phyloP scores from a whole-genome alignment of 805 yeast species.

The Yarrowia sp. region DNA sequence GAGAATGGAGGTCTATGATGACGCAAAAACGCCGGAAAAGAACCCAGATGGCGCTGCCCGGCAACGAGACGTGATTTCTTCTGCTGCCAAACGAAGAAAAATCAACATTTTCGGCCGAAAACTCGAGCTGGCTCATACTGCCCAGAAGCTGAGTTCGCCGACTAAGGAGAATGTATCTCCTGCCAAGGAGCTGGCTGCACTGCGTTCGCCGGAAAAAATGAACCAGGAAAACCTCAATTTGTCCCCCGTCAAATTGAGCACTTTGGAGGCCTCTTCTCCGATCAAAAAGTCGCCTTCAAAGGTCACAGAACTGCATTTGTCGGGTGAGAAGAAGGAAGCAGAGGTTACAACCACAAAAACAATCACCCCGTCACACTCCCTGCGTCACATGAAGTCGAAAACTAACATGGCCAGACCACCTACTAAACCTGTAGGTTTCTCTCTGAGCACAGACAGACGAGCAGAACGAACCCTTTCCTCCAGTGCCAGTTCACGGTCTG shows the following conservation, averaged over 20 bases:
- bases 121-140: not conserved
- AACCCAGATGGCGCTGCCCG: not conserved
- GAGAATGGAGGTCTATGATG: slow-evolving; percentile 12
- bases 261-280: not conserved
- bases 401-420: slow-evolving; percentile 14
- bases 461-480: not conserved
- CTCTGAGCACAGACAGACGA: slow-evolving; percentile 1
- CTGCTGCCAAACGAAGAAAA: slow-evolving; percentile 19
- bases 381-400: slow-evolving; percentile 14
- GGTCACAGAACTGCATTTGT: not conserved
- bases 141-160: not conserved
- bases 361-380: not conserved
- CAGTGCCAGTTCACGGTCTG: not conserved
- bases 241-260: not conserved
- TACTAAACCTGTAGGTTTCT: slow-evolving; percentile 2
- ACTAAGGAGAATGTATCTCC: slow-evolving; percentile 2
- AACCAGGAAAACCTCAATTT: not conserved
- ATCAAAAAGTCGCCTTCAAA: slow-evolving; percentile 9
- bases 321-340: not conserved
- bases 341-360: not conserved
- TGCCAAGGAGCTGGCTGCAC: not conserved
- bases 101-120: slow-evolving; percentile 22
- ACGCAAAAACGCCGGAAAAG: not conserved
- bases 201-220: not conserved
- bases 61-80: slow-evolving; percentile 6